Evolutionary conservation across 179 eudicot genomes (phyloP).

Genomic region (Beta lomatogona): DNA sequence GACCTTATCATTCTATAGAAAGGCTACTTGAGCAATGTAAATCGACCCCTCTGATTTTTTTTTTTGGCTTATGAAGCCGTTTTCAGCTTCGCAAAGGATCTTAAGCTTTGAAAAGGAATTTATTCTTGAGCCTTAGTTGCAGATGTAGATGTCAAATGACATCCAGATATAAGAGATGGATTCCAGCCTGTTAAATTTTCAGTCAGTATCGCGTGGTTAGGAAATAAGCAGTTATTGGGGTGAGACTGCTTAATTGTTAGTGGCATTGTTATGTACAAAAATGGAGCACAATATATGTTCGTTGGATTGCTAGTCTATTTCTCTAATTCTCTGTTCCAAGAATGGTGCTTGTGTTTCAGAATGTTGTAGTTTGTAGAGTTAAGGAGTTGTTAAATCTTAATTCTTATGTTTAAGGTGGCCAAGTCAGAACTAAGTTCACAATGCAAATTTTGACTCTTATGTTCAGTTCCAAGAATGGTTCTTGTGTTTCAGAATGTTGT

Average conservation of each 20-base stretch:
- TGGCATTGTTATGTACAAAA: too few species aligned
- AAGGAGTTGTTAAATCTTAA: too few species aligned
- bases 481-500: too few species aligned
- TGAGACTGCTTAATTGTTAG: not conserved
- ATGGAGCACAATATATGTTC: not conserved
- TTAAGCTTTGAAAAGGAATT: not conserved
- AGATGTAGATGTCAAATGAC: not conserved
- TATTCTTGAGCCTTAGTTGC: not conserved
- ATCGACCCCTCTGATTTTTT: not conserved
- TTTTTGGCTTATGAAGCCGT: not conserved
- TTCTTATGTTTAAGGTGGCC: too few species aligned
- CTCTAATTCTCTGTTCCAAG: not conserved
- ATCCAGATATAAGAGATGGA: not conserved
- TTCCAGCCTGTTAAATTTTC: not conserved
- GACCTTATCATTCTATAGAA: too few species aligned
- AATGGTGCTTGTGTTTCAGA: not conserved
- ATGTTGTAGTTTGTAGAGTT: not conserved
- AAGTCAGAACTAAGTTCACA: too few species aligned
- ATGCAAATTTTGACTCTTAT: too few species aligned
- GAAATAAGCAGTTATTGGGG: not conserved
- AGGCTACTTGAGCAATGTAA: too few species aligned
- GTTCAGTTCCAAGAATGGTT: too few species aligned
- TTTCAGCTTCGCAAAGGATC: not conserved
- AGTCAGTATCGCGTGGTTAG: not conserved
- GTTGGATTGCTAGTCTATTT: not conserved